Evolutionary conservation across 2,329 filamentous ascomycete species (phyloP).

Genomic region (Pleomassaria siparia): DNA sequence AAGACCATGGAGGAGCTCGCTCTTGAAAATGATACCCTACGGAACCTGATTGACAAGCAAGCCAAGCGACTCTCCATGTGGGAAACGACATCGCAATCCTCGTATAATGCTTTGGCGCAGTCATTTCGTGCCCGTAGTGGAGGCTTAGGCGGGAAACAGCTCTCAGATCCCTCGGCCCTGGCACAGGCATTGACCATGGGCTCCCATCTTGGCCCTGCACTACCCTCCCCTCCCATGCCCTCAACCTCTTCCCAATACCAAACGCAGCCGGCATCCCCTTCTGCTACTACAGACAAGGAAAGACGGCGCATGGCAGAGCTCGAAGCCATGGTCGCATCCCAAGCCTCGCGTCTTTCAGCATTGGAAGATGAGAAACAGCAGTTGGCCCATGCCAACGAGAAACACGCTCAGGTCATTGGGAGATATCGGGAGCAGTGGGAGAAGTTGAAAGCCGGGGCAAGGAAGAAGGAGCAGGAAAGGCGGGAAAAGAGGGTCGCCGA

Average conservation of each 20-base stretch:
- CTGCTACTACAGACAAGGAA: not conserved
- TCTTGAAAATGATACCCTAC: conserved; percentile 83
- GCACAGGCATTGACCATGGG: conserved; percentile 30
- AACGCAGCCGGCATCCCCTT: not conserved
- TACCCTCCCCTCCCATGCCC: conserved; percentile 17
- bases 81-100: conserved; percentile 87
- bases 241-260: conserved; percentile 3
- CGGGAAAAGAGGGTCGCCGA: conserved; percentile 24
- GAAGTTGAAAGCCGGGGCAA: conserved; percentile 65
- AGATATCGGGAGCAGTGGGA: conserved; percentile 68
- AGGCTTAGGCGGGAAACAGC: conserved; percentile 7
- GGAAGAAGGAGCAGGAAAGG: conserved; percentile 38
- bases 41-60: conserved; percentile 81
- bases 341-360: conserved; percentile 42
- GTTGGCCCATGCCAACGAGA: conserved; percentile 63
- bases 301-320: conserved; percentile 26
- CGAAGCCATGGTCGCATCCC: conserved; percentile 27
- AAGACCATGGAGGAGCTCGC: conserved; percentile 86
- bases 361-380: conserved; percentile 63
- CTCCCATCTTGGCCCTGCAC: conserved; percentile 18
- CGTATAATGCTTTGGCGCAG: conserved; percentile 81
- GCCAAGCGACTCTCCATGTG: conserved; percentile 88
- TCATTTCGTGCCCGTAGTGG: conserved; percentile 56
- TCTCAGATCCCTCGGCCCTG: conserved; percentile 28
- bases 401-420: conserved; percentile 55